Conservation (phyloP, 345 rosid species). For the Corymbia maculata region DNA sequence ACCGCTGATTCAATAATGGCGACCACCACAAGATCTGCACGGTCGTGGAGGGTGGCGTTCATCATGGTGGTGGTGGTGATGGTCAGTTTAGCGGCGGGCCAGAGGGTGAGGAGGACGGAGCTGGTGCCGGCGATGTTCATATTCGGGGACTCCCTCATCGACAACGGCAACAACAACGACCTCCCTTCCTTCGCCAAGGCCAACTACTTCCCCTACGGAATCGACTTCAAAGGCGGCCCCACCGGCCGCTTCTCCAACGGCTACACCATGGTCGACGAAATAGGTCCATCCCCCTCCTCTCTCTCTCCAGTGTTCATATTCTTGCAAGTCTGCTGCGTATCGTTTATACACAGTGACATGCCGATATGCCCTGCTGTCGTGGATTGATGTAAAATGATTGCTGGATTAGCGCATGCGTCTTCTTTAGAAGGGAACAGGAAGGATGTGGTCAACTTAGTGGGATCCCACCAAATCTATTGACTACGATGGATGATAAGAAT, state of each 20-base stretch:
- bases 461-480: not conserved
- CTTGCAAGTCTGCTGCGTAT: not conserved
- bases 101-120: constrained; percentile 16
- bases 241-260: constrained; percentile 99
- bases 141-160: constrained; percentile 91
- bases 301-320: not conserved
- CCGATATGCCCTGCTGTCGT: not conserved
- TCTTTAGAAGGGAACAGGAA: not conserved
- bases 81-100: constrained; percentile 2
- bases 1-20: not conserved
- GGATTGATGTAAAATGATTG: not conserved
- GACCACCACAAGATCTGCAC: not conserved
- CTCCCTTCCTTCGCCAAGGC: constrained; percentile 88
- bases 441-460: not conserved
- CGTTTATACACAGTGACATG: not conserved
- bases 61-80: not conserved
- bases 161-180: constrained; percentile 87
- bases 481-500: not conserved
- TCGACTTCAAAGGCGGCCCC: constrained; percentile 89
- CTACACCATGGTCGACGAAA: constrained; percentile 85
- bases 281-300: constrained; percentile 26
- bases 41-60: not conserved
- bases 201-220: constrained; percentile 89
- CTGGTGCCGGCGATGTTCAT: constrained; percentile 86
- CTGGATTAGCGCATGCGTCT: not conserved